Base-by-base conservation (phyloP, 371 early-diverging fungal genomes). In the Rozella allomycis region DNA sequence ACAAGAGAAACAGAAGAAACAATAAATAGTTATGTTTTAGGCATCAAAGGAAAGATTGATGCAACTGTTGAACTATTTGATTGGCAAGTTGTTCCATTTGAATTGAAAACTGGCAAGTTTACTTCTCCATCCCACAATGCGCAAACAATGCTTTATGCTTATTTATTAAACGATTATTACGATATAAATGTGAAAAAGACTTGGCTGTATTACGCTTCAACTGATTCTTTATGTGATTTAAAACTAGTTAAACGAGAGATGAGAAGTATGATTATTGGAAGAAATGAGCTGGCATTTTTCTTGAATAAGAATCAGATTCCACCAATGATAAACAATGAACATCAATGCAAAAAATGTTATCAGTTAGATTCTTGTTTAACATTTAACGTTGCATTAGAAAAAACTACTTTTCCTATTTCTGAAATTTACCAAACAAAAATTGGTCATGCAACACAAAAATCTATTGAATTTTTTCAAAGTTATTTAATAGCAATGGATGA, bases 21-120 rank as follows among this genome's bases (percentile, higher is more conserved):
- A 4, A 7, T 5, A 18, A 20, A 28, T 4, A 46, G 0, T 40
- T 78, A 3, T 50, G 67, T 23, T 52, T 90, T 18, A 56, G 94
- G 94, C 0, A 41, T 93, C 11, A 90, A 87, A 31, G 94, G 94
- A 12, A 82, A 78, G 46, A 60, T 93, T 5, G 93, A 93, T 41
- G 73, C 70, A 14, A 61, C 78, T 1, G 34, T 80, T 3, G 52
- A 19, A n/a, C n/a, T 30, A 11, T 12, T 28, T 28, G 28, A 28
- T 20, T 10, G 21, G 12, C 20, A 25, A n/a, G 26, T 52, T 1
- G 60, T 71, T 17, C 93, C 93, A 0, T 60, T 93, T 22, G 94
- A 93, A 49, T 35, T 93, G 16, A 93, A 93, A 42, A 84, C 93
- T 0, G 85, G 93, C 10, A 58, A 55, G 26, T 35, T 46, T 1